Conservation (phyloP, 768 basidiomycete genomes). For the Ramaria sp. region DNA sequence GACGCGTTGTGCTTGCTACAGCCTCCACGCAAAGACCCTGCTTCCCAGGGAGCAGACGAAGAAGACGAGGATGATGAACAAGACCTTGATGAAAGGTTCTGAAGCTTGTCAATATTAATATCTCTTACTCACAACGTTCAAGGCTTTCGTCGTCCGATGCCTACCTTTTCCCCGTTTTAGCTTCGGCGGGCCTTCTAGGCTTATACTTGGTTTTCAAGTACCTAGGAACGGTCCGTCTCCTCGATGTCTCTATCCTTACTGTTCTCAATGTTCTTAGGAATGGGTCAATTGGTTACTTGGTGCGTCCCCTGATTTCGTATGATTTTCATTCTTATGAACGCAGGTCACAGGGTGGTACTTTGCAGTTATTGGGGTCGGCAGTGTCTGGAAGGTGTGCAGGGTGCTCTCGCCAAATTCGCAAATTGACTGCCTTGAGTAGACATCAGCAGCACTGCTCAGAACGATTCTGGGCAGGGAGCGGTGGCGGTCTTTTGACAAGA, state of each 20-base stretch:
- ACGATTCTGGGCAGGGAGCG: slow-evolving; percentile 36
- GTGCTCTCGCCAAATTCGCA: neutral
- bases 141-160: slow-evolving; percentile 59
- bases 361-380: slow-evolving; percentile 50
- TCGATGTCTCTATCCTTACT: neutral
- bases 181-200: slow-evolving; percentile 56
- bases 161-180: slow-evolving; percentile 70
- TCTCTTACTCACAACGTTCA: slow-evolving; percentile 33
- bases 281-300: slow-evolving; percentile 77
- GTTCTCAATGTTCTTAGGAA: slow-evolving; percentile 26
- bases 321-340: neutral
- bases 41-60: neutral
- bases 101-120: slow-evolving; percentile 22
- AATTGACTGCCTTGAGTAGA: slow-evolving; percentile 24
- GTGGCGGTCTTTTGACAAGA: slow-evolving; percentile 50
- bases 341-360: slow-evolving; percentile 46
- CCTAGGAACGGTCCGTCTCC: slow-evolving; percentile 34
- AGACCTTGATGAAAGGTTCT: slow-evolving; percentile 41
- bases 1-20: neutral
- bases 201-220: slow-evolving; percentile 66
- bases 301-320: slow-evolving; percentile 11
- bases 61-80: slow-evolving; percentile 34
- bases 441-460: slow-evolving; percentile 38
- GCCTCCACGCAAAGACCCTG: slow-evolving; percentile 3
- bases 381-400: slow-evolving; percentile 54